Evolutionary conservation across 768 basidiomycete species (phyloP), one percentile per base, ranked within the genome.

Genomic region (Calocera viscosa): DNA sequence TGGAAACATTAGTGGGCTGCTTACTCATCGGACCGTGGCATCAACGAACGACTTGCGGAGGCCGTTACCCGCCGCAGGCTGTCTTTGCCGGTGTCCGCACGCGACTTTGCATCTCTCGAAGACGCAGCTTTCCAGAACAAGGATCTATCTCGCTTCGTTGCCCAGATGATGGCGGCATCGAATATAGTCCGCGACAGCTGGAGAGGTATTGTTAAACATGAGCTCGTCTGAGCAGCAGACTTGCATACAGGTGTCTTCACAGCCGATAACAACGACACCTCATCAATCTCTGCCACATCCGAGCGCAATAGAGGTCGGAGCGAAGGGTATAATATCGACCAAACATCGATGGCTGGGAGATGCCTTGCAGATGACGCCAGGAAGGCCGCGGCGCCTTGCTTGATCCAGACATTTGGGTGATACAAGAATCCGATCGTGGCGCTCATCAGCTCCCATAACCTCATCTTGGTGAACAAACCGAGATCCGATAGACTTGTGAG

Each of bases 371-470:
- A 88, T 2, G 91, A 86, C 1, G 91, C 87, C 49, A 98, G 87
- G 74, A 99, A 94, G 0, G 91, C 86, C 14, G 86, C 86, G 19
- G 94, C 86, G 26, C 90, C 90, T 82, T 97, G 91, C 67, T 94
- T 82, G 75, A 98, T 91, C 95, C 95, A 98, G 24, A 86, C 77
- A 74, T 96, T 94, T 0, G 96, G 95, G 75, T 99, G 96, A 71
- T 91, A 95, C 64, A 98, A 77, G 75, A 98, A 94, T 0, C 90
- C 90, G 33, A 93, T 77, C 0, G 88, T 87, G 0, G 87, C 86
- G 65, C 88, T 89, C 86, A 95, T 91, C 38, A 97, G 80, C 71
- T 98, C 96, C 94, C 96, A 97, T 67, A 96, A 86, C n/a, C 90
- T 84, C 86, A 91, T 90, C 76, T 92, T 93, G 75, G 89, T 87